These are phyloP conservation scores for Paramecium biaurelia DNA, from an alignment of 73 alveolate species.

Conservation along the genomic window DNA sequence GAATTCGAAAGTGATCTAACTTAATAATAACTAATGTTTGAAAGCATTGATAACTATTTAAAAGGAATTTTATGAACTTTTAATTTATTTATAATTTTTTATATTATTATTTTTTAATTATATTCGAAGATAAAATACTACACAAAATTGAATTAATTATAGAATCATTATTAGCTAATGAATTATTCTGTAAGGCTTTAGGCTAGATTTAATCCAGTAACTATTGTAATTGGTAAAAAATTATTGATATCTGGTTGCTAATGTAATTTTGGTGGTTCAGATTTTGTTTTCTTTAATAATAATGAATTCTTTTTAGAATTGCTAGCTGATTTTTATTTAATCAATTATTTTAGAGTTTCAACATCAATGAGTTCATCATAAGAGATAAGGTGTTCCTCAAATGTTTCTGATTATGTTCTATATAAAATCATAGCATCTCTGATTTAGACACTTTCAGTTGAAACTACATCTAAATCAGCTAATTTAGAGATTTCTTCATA, in stretches of 20 bases:
- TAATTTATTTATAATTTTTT: not conserved
- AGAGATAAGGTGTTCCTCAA: not conserved
- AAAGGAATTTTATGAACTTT: not conserved
- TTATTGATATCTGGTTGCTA: not conserved
- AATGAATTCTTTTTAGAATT: conserved; percentile 13
- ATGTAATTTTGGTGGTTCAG: not conserved
- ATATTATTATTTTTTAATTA: not conserved
- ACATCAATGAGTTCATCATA: not conserved
- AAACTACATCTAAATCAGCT: conserved; percentile 4
- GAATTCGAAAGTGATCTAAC: not conserved
- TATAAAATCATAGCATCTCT: conserved; percentile 4
- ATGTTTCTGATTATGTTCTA: not conserved
- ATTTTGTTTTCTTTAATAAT: not conserved
- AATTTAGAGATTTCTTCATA: conserved; percentile 2
- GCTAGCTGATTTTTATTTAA: not conserved
- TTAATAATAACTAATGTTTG: not conserved
- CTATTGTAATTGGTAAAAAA: not conserved
- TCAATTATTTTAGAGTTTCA: not conserved
- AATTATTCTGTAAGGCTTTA: not conserved
- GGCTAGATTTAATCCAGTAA: not conserved
- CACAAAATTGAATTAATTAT: not conserved
- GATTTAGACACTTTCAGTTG: not conserved
- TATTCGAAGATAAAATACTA: not conserved
- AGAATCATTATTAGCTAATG: conserved; percentile 8
- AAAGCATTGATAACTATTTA: not conserved